phyloP scores from a whole-genome alignment of 148 eudicot genomes.

The Euryodendron excelsum region DNA sequence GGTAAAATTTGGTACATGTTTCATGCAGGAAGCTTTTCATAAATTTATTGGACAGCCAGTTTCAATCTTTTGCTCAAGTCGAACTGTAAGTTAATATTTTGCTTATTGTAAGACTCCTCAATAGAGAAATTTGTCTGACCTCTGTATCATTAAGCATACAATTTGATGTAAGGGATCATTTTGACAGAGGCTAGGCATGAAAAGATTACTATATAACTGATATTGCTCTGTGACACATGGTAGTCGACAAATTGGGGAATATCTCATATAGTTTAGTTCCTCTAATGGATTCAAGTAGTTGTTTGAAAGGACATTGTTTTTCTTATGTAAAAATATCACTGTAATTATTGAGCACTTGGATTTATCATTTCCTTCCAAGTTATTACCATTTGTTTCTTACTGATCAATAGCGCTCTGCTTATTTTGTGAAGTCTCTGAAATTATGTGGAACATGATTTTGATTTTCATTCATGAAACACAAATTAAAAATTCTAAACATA shows the following conservation, averaged over 20 bases:
- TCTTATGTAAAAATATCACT: too few relatives aligned
- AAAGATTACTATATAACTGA: not conserved
- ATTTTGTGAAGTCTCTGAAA: too few relatives aligned
- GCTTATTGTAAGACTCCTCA: not conserved
- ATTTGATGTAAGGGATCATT: not conserved
- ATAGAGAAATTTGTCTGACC: not conserved
- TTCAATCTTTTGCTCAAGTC: conserved; percentile 80
- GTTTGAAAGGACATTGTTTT: too few relatives aligned
- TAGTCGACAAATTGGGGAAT: not conserved
- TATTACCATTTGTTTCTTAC: too few relatives aligned
- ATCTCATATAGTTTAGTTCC: not conserved
- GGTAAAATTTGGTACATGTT: conserved; percentile 4
- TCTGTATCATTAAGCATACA: not conserved
- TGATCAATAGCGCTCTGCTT: too few relatives aligned
- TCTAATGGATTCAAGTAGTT: not conserved
- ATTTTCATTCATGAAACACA: too few relatives aligned
- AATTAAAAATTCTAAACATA: too few relatives aligned
- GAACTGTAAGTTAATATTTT: conserved; percentile 61
- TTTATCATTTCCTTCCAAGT: not conserved
- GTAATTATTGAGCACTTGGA: too few relatives aligned
- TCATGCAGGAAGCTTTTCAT: conserved; percentile 75
- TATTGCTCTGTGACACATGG: not conserved
- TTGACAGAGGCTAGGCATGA: not conserved
- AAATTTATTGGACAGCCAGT: conserved; percentile 92
- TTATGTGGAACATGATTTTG: too few relatives aligned